These are phyloP conservation scores for Tricholoma matsutake DNA, from an alignment of 768 basidiomycete genomes.

Conservation along the genomic window DNA sequence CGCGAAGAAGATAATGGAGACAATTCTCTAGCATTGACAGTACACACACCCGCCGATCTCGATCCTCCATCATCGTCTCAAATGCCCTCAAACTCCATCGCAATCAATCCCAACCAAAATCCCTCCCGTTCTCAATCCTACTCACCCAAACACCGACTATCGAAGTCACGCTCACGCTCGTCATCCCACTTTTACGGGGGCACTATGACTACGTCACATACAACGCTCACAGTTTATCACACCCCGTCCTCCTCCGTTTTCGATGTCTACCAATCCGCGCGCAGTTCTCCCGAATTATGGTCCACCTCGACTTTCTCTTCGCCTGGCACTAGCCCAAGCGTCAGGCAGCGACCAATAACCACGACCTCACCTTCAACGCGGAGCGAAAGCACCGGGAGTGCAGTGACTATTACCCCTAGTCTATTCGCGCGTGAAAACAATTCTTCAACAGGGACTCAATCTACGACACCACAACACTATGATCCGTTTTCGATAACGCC, in stretches of 20 bases:
- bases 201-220: constrained; percentile 56
- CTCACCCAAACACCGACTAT: constrained; percentile 29
- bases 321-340: constrained; percentile 20
- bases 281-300: constrained; percentile 51
- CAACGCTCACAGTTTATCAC: constrained; percentile 63
- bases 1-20: constrained; percentile 6
- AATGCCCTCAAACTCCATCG: constrained; percentile 19
- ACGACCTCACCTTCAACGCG: constrained; percentile 28
- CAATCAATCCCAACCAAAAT: constrained; percentile 28
- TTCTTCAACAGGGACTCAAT: constrained; percentile 5
- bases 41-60: constrained; percentile 14
- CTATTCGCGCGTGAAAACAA: constrained; percentile 41
- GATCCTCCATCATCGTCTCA: constrained; percentile 17
- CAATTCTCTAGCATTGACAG: constrained; percentile 21
- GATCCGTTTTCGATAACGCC: constrained; percentile 16
- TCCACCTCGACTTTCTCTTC: constrained; percentile 20
- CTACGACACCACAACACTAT: constrained; percentile 14
- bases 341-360: constrained; percentile 18
- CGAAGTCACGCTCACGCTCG: constrained; percentile 45
- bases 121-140: constrained; percentile 24
- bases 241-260: constrained; percentile 79
- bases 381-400: constrained; percentile 45
- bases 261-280: constrained; percentile 58
- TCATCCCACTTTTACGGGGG: constrained; percentile 42
- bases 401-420: constrained; percentile 59